A percentile compares a stretch with the other conserved stretches of the same genome.
These are phyloP conservation scores for Pistacia integerrima DNA, from an alignment of 345 rosid species.

Conservation along the genomic window DNA sequence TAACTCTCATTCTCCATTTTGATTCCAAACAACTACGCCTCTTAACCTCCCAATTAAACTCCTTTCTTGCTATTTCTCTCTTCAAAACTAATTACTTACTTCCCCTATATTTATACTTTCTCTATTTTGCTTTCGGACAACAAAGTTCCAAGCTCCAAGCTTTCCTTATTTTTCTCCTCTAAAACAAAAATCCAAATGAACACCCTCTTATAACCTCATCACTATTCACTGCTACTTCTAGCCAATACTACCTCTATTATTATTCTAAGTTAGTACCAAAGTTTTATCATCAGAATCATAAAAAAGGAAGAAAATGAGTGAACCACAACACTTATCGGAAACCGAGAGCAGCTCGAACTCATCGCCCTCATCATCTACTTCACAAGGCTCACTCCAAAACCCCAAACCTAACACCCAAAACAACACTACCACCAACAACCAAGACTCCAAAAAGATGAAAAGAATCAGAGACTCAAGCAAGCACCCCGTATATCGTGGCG, in stretches of 20 bases:
- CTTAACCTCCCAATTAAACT: not conserved
- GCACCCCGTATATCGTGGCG: slow-evolving; percentile 79
- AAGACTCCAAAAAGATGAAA: slow-evolving; percentile 38
- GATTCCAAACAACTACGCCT: not conserved
- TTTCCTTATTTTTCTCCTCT: not conserved
- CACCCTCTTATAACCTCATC: not conserved
- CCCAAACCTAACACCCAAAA: slow-evolving; percentile 14
- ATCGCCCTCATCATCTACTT: slow-evolving; percentile 25
- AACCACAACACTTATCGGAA: slow-evolving; percentile 33
- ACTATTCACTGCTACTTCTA: not conserved
- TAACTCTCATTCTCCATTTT: not conserved
- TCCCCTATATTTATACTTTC: not conserved
- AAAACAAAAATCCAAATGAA: not conserved
- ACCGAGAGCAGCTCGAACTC: slow-evolving; percentile 44
- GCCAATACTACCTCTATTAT: not conserved
- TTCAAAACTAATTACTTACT: no score
- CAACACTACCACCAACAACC: slow-evolving; percentile 7
- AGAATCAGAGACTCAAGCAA: slow-evolving; percentile 60
- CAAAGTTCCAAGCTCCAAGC: not conserved
- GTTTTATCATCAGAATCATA: not conserved
- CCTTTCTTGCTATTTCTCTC: slow-evolving; percentile 9
- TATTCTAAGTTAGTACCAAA: not conserved
- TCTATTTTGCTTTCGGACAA: slow-evolving; percentile 16
- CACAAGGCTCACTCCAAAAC: slow-evolving; percentile 16
- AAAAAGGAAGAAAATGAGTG: slow-evolving; percentile 23